Evolutionary conservation across 2,329 filamentous ascomycete genomes (phyloP).

Genomic region (Penicillium sp.): DNA sequence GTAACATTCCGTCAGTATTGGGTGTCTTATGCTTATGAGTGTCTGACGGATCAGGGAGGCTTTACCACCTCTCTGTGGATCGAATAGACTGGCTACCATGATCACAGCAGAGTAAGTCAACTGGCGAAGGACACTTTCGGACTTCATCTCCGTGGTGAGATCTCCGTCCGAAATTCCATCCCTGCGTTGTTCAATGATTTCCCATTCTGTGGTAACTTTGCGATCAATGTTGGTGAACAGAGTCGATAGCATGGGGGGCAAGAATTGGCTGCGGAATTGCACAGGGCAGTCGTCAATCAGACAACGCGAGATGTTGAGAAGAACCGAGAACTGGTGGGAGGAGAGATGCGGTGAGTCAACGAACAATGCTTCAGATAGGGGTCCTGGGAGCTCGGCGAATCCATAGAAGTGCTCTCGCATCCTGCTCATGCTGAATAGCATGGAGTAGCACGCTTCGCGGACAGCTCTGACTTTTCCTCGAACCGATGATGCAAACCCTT

Average conservation of each 20-base stretch:
- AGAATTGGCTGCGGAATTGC: conserved; percentile 71
- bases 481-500: conserved; percentile 91
- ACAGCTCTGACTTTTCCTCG: conserved; percentile 85
- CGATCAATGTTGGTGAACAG: conserved; percentile 83
- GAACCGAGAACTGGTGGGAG: conserved; percentile 89
- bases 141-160: conserved; percentile 94
- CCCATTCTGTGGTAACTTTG: conserved; percentile 88
- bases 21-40: not conserved
- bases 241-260: conserved; percentile 77
- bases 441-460: conserved; percentile 89
- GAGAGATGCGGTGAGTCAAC: conserved; percentile 78
- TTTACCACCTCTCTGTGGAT: conserved; percentile 66
- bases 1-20: conserved; percentile 4
- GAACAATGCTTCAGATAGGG: conserved; percentile 81
- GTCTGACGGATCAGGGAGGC: not conserved
- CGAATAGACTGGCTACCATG: conserved; percentile 85
- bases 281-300: conserved; percentile 90
- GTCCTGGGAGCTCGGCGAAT: conserved; percentile 77
- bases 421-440: conserved; percentile 88
- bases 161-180: conserved; percentile 70
- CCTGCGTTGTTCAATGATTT: conserved; percentile 62
- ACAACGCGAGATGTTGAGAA: conserved; percentile 83
- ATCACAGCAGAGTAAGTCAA: conserved; percentile 89
- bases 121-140: conserved; percentile 90
- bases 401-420: conserved; percentile 88